Conservation (phyloP, 768 basidiomycete genomes). For the Russula sp. region DNA sequence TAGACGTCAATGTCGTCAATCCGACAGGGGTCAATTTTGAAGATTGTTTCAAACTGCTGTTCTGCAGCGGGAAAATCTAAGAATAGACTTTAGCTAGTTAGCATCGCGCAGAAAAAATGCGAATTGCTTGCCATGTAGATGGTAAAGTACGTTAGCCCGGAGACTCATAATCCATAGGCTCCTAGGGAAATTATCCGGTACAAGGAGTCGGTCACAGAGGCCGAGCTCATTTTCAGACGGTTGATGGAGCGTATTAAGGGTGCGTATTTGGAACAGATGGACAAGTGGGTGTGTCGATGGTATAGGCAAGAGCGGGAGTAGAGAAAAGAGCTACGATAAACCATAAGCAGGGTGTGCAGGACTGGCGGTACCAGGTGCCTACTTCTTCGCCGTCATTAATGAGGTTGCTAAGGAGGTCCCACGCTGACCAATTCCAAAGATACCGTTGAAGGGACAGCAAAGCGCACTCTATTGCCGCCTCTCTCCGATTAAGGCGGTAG, state of each 20-base stretch:
- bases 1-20: conserved; percentile 94
- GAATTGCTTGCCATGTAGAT: conserved; percentile 64
- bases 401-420: conserved; percentile 17
- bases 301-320: conserved; percentile 40
- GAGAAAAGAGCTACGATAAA: conserved; percentile 34
- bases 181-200: conserved; percentile 64
- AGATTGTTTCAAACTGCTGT: conserved; percentile 75
- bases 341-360: background rate
- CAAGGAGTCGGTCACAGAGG: conserved; percentile 71
- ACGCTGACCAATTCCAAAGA: conserved; percentile 22
- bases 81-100: conserved; percentile 2
- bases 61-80: conserved; percentile 86
- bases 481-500: conserved; percentile 66
- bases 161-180: conserved; percentile 84
- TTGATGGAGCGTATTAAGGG: conserved; percentile 82
- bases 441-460: conserved; percentile 44
- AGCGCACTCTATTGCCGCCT: conserved; percentile 79
- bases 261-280: conserved; percentile 79
- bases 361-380: background rate
- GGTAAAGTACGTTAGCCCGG: conserved; percentile 81
- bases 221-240: conserved; percentile 80
- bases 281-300: conserved; percentile 48
- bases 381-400: conserved; percentile 22
- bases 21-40: conserved; percentile 73
- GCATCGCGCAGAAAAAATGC: conserved; percentile 24